Conservation (phyloP, 2,329 filamentous ascomycete genomes). For the Metarhizium sp. region DNA sequence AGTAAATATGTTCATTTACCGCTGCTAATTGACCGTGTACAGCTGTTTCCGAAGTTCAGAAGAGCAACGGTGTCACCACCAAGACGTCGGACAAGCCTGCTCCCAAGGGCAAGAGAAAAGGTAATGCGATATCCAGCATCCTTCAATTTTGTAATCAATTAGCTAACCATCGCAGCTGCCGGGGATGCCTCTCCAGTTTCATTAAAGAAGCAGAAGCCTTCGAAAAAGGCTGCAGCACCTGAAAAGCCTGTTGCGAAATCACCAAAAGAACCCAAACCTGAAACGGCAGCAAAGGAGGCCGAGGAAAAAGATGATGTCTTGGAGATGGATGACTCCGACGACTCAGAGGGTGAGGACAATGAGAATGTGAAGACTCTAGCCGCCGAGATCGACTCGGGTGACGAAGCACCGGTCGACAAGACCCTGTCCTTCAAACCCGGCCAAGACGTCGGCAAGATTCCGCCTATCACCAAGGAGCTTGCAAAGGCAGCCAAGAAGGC, state of each 20-base stretch:
- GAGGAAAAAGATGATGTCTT: constrained; percentile 21
- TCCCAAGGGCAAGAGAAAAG: constrained; percentile 25
- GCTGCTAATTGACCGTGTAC: constrained; percentile 10
- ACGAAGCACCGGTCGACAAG: constrained; percentile 28
- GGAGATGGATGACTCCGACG: constrained; percentile 20
- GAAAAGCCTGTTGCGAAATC: constrained; percentile 18
- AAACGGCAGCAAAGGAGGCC: constrained; percentile 22
- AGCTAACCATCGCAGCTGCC: not conserved
- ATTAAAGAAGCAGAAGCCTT: constrained; percentile 23
- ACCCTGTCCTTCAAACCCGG: constrained; percentile 33
- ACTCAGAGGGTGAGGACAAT: constrained; percentile 30
- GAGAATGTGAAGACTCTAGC: constrained; percentile 34
- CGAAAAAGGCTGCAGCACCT: constrained; percentile 1
- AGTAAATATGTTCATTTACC: not conserved
- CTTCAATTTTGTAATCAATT: constrained; percentile 11
- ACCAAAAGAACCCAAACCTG: constrained; percentile 12
- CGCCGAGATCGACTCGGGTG: constrained; percentile 33
- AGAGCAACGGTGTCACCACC: constrained; percentile 18
- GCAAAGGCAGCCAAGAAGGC: constrained; percentile 31
- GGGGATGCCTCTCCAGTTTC: constrained; percentile 27
- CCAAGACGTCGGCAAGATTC: constrained; percentile 41
- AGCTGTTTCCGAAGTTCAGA: constrained; percentile 20
- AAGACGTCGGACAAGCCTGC: constrained; percentile 21
- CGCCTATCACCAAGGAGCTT: constrained; percentile 35
- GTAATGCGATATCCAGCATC: constrained; percentile 9